Evolutionary conservation across 176 grass and related monocot genomes (phyloP), one percentile per base, ranked within the genome.

Genomic region (Cocos nucifera): DNA sequence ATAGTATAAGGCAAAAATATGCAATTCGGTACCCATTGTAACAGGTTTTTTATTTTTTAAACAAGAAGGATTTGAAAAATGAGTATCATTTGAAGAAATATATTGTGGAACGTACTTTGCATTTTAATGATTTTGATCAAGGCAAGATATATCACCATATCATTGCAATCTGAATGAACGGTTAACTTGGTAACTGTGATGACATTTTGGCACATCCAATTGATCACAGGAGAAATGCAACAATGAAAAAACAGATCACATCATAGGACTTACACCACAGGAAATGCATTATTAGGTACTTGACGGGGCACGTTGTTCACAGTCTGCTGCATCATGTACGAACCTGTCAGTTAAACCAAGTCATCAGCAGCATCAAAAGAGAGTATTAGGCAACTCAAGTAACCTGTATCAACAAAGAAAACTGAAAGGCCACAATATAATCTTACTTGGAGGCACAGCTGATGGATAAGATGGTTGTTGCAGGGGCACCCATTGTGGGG

Each of bases 261-360:
- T 17, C 50, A 44, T 17, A 32, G 29, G 35, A 61, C 50, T 80
- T 86, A 86, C 83, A 53, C 57, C 15, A 39, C 28, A 65, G 78
- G 54, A 60, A 67, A 78, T 17, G 24, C 77, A 61, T 57, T 50
- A 54, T 59, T 80, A 48, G 62, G 73, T 39, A 63, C 58, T 66
- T 70, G 64, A 48, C 66, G 69, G 48, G 58, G 19, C 59, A 86
- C 63, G 49, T 58, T 79, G 28, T 58, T 66, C 64, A 49, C 63
- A 59, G 56, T 50, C 7, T 67, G 79, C 24, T 82, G 79, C 22
- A 74, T 44, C 72, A 74, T 51, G 62, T 73, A 73, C 15, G 51
- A 71, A 73, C 68, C 79, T 79, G 79, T 53, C 39, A 52, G 53
- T 63, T 64, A 20, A 27, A 66, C 17, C 21, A 23, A 19, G 68